Evolutionary conservation across 31 red algal genomes (phyloP).

Genomic region (Bonnemaisonia californica): DNA sequence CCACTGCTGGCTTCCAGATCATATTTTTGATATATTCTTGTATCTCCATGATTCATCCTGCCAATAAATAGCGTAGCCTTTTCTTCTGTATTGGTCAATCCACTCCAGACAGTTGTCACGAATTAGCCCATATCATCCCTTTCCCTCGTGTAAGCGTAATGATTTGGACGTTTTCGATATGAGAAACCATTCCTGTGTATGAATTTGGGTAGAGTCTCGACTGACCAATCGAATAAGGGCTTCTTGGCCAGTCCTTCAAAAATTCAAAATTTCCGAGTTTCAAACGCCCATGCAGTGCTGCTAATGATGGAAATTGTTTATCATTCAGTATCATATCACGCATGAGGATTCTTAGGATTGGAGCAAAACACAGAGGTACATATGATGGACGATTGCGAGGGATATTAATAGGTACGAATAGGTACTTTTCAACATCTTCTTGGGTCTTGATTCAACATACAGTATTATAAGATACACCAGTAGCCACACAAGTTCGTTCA

Average conservation of each 20-base stretch:
- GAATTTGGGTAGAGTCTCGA: not conserved
- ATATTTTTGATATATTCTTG: constrained; percentile 17
- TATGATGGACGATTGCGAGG: not conserved
- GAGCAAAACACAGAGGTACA: not conserved
- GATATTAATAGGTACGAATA: not conserved
- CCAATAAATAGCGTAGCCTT: constrained; percentile 22
- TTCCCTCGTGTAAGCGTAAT: constrained; percentile 1
- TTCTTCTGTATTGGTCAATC: not conserved
- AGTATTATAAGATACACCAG: not conserved
- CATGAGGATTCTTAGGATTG: not conserved
- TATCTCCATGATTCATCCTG: constrained; percentile 27
- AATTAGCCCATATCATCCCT: not conserved
- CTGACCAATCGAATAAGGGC: too few relatives aligned
- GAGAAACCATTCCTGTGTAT: not conserved
- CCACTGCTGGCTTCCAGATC: not conserved
- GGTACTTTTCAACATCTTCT: not conserved
- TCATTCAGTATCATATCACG: too few relatives aligned
- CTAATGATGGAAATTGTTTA: too few relatives aligned
- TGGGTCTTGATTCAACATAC: not conserved
- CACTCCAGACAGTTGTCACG: constrained; percentile 5
- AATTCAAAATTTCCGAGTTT: too few relatives aligned
- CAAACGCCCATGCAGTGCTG: too few relatives aligned
- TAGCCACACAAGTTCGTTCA: not conserved
- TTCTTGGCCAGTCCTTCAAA: too few relatives aligned
- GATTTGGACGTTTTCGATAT: too few relatives aligned